phyloP scores from a whole-genome alignment of 129 eudicot genomes.

The Flaveria bidentis region DNA sequence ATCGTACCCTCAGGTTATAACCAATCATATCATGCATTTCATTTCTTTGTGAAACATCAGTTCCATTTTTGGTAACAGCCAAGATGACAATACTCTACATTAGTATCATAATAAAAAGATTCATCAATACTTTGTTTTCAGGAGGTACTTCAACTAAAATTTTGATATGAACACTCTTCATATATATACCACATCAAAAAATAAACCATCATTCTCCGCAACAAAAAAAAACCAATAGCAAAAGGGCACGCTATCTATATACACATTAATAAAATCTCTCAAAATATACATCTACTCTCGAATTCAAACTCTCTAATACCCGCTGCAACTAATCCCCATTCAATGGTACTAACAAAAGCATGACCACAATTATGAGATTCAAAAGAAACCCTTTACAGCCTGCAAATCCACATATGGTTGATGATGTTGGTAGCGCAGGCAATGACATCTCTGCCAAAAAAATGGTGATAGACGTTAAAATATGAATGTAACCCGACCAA shows the following conservation, averaged over 20 bases:
- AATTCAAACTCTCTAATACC: conserved; percentile 30
- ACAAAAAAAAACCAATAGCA: not conserved
- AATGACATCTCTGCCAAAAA: conserved; percentile 75
- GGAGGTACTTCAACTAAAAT: not conserved
- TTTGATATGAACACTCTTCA: not conserved
- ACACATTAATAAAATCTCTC: conserved; percentile 36
- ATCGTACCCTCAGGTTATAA: not conserved
- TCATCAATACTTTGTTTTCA: not conserved
- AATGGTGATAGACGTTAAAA: not conserved
- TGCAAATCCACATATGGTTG: conserved; percentile 40
- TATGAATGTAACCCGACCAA: not conserved
- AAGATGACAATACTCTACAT: not conserved
- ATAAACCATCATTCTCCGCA: not conserved
- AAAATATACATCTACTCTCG: conserved; percentile 45
- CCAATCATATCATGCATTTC: too few species aligned
- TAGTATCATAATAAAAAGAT: too few species aligned
- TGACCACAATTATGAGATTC: conserved; percentile 45
- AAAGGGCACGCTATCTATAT: conserved; percentile 32
- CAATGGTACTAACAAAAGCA: conserved; percentile 43
- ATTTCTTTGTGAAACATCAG: not conserved
- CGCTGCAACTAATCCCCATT: conserved; percentile 33
- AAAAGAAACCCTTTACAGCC: conserved; percentile 45
- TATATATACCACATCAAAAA: not conserved
- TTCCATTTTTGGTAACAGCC: not conserved
- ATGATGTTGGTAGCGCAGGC: conserved; percentile 78